Evolutionary conservation across 768 basidiomycete genomes (phyloP).

Genomic region (Krasilnikovozyma curviuscula): DNA sequence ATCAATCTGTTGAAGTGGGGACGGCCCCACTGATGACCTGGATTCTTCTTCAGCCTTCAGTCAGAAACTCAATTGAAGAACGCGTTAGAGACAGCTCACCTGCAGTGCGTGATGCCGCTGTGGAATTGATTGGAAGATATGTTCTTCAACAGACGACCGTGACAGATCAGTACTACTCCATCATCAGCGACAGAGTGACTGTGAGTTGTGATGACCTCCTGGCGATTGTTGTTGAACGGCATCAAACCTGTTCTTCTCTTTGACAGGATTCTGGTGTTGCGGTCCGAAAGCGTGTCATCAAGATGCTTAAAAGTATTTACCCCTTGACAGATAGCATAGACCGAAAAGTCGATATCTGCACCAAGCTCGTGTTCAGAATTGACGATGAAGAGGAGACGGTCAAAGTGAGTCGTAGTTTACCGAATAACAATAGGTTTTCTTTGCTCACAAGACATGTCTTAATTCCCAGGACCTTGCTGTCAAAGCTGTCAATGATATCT

Average conservation of each 20-base stretch:
- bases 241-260: background rate
- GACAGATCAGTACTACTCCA: constrained; percentile 71
- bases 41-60: constrained; percentile 37
- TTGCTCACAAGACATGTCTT: background rate
- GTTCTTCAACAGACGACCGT: constrained; percentile 74
- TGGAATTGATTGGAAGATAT: constrained; percentile 95
- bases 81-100: constrained; percentile 82
- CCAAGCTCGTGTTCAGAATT: constrained; percentile 61
- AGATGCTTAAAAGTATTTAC: constrained; percentile 71
- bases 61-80: constrained; percentile 68
- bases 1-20: background rate
- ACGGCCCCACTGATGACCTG: background rate
- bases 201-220: constrained; percentile 32
- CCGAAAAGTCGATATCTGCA: constrained; percentile 59
- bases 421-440: background rate
- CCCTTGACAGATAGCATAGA: constrained; percentile 38
- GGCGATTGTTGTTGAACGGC: background rate
- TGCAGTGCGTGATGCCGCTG: constrained; percentile 86
- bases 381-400: constrained; percentile 87
- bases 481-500: constrained; percentile 75
- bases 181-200: constrained; percentile 74
- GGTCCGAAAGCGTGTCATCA: constrained; percentile 90
- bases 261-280: constrained; percentile 75
- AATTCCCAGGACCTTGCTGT: constrained; percentile 49
- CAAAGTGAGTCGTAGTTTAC: constrained; percentile 31